A percentile compares a stretch with the other conserved stretches of the same genome.
Evolutionary conservation across 2,329 filamentous ascomycete species (phyloP).

Genomic region (Furcasterigmium sp.): DNA sequence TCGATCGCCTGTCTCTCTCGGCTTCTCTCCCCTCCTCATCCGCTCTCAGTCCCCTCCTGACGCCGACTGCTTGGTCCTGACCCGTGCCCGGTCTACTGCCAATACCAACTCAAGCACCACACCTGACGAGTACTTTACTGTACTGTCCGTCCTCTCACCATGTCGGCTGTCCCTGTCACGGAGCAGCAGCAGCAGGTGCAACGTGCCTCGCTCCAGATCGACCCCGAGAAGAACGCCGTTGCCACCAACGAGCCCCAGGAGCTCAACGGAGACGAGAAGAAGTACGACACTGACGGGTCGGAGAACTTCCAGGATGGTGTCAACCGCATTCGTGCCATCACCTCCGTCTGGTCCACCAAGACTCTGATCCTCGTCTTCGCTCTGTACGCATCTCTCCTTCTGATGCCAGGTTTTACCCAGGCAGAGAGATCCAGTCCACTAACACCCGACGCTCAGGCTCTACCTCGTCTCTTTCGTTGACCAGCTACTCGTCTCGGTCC

Average conservation of each 20-base stretch:
- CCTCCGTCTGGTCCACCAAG: slow-evolving; percentile 30
- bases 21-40: too few species aligned
- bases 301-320: slow-evolving; percentile 30
- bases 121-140: background rate
- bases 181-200: too few species aligned
- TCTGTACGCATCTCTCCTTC: background rate
- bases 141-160: background rate
- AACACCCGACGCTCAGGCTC: slow-evolving; percentile 27
- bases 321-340: slow-evolving; percentile 31
- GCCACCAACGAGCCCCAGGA: slow-evolving; percentile 7
- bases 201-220: background rate
- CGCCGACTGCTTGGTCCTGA: too few species aligned
- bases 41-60: too few species aligned
- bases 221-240: slow-evolving; percentile 8
- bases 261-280: slow-evolving; percentile 2
- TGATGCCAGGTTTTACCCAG: too few species aligned
- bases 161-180: too few species aligned
- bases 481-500: slow-evolving; percentile 26
- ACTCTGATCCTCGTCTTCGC: slow-evolving; percentile 30
- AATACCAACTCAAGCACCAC: too few species aligned
- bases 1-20: too few species aligned
- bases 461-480: slow-evolving; percentile 33
- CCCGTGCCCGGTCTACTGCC: background rate
- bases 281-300: slow-evolving; percentile 15
- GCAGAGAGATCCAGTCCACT: too few species aligned